Percentiles rank a stretch among this genome's conserved stretches.
These are phyloP conservation scores for Macrolepiota albuminosa DNA, from an alignment of 768 basidiomycete species.

Conservation along the genomic window DNA sequence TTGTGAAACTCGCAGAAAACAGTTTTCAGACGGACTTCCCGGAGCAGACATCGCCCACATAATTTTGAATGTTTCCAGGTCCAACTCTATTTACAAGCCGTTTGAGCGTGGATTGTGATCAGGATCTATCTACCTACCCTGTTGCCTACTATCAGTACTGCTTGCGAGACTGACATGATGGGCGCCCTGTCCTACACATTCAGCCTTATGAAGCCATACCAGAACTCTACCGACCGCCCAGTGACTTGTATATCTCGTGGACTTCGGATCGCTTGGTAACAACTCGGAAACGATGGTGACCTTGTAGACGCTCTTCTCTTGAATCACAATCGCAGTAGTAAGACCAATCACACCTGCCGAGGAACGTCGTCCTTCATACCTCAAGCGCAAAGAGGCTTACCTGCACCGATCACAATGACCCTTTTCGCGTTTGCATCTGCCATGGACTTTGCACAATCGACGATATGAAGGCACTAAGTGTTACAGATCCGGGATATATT, in stretches of 20 bases:
- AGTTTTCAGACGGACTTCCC: conserved; percentile 46
- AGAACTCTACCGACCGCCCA: conserved; percentile 58
- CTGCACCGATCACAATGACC: conserved; percentile 30
- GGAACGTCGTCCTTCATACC: background rate
- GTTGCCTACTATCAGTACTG: conserved; percentile 41
- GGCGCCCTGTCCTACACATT: conserved; percentile 50
- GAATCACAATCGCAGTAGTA: conserved; percentile 65
- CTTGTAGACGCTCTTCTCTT: conserved; percentile 52
- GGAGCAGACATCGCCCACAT: conserved; percentile 70
- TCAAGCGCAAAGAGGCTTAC: conserved; percentile 9
- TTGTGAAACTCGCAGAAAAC: conserved; percentile 61
- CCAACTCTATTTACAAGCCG: conserved; percentile 41
- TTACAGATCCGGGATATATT: background rate
- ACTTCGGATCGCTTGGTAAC: conserved; percentile 65
- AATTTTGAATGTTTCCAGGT: conserved; percentile 60
- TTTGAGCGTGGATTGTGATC: background rate
- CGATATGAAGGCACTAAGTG: background rate
- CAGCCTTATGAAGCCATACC: background rate
- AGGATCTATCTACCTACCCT: conserved; percentile 31
- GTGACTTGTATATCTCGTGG: conserved; percentile 66
- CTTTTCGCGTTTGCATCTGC: conserved; percentile 10
- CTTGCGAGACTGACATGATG: conserved; percentile 63
- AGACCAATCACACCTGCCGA: conserved; percentile 67
- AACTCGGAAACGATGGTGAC: conserved; percentile 71
- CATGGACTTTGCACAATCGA: conserved; percentile 1